Conservation (phyloP, 2,329 filamentous ascomycete species). For the Calonectria crousiana region DNA sequence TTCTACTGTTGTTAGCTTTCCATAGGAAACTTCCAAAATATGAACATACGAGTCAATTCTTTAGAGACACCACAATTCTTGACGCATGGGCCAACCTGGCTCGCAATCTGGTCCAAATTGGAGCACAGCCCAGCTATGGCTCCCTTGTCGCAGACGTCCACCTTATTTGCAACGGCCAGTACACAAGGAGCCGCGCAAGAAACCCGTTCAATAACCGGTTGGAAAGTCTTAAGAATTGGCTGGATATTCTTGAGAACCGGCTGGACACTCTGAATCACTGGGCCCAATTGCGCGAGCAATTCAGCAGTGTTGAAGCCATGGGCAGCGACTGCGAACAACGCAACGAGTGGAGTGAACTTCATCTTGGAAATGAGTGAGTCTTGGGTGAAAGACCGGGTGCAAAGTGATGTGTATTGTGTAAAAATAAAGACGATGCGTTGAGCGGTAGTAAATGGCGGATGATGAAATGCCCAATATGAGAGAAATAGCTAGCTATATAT, state of each 20-base stretch:
- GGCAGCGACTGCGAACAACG: background rate
- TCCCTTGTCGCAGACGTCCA: background rate
- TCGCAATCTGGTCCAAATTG: background rate
- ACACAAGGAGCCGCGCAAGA: background rate
- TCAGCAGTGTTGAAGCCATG: background rate
- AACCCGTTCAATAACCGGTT: too few relatives aligned
- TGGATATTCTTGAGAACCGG: too few relatives aligned
- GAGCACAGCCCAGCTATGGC: background rate
- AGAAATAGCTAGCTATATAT: too few relatives aligned
- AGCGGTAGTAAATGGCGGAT: too few relatives aligned
- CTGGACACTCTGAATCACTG: too few relatives aligned
- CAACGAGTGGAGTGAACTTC: background rate
- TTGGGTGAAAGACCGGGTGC: too few relatives aligned
- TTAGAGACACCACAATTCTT: background rate
- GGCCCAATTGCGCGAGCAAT: background rate
- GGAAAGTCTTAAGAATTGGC: too few relatives aligned
- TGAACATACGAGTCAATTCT: background rate
- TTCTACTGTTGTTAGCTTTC: background rate
- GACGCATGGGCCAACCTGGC: background rate
- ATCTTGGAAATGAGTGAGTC: background rate
- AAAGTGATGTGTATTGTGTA: too few relatives aligned
- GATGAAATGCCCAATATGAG: too few relatives aligned
- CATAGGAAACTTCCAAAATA: background rate
- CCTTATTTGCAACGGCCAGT: background rate
- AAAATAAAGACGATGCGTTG: too few relatives aligned